These are phyloP conservation scores for Termitomyces eurrhizus DNA, from an alignment of 768 basidiomycete species.

Conservation along the genomic window DNA sequence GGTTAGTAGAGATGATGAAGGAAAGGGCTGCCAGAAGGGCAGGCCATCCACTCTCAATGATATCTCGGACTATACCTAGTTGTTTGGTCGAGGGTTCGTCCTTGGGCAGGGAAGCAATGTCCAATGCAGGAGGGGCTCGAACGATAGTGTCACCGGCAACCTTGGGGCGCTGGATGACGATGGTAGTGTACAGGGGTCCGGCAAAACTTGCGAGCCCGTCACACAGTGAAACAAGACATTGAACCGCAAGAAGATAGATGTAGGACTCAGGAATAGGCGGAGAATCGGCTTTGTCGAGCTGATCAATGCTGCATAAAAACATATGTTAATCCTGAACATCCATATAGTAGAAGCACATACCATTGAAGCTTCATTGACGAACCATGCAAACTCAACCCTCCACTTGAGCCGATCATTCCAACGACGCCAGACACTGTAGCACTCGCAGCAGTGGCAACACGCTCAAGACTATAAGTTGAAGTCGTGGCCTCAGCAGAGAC, in stretches of 20 bases:
- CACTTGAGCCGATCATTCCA: constrained; percentile 75
- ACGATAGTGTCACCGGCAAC: constrained; percentile 60
- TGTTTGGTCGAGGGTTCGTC: constrained; percentile 50
- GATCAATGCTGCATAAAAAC: constrained; percentile 72
- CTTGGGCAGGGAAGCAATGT: constrained; percentile 49
- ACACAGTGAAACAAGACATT: constrained; percentile 81
- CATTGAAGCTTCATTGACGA: constrained; percentile 90
- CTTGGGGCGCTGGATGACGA: constrained; percentile 64
- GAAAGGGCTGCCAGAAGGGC: constrained; percentile 87
- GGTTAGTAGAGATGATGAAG: constrained; percentile 84
- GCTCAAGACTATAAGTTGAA: constrained; percentile 74
- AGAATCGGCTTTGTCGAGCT: constrained; percentile 95
- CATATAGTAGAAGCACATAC: constrained; percentile 37
- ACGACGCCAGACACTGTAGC: constrained; percentile 82
- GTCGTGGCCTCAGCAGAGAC: constrained; percentile 49
- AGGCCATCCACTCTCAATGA: constrained; percentile 90
- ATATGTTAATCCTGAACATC: constrained; percentile 1
- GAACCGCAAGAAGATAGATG: constrained; percentile 86
- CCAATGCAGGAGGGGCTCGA: constrained; percentile 71
- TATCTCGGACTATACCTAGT: constrained; percentile 63
- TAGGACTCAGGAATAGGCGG: constrained; percentile 93
- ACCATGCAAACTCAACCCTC: constrained; percentile 66
- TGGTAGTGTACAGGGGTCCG: constrained; percentile 68
- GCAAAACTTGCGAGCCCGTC: constrained; percentile 79
- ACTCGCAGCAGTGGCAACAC: constrained; percentile 79